These are phyloP conservation scores for Penicillium subrubescens DNA, from an alignment of 495 filamentous ascomycete genomes.

Conservation along the genomic window DNA sequence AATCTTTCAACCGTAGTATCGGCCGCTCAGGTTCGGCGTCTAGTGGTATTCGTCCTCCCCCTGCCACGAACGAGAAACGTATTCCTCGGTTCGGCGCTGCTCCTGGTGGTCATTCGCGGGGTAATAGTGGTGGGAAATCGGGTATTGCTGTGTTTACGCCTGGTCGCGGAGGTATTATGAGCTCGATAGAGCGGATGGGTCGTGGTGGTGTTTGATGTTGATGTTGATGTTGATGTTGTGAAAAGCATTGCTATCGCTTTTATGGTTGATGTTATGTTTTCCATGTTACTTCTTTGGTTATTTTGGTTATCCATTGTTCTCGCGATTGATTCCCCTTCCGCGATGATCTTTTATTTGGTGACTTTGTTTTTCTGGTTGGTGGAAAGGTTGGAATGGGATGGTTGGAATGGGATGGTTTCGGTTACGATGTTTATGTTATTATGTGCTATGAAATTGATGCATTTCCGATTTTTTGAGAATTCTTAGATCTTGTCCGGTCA, in stretches of 20 bases:
- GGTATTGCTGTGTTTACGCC: conserved; percentile 49
- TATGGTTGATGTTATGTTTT: background rate
- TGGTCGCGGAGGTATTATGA: conserved; percentile 65
- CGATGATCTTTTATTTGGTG: conserved; percentile 7
- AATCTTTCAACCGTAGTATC: conserved; percentile 30
- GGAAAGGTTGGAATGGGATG: background rate
- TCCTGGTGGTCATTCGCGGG: conserved; percentile 35
- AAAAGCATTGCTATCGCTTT: background rate
- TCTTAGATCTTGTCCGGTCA: too few species aligned
- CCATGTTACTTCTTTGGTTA: background rate
- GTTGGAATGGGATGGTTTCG: background rate
- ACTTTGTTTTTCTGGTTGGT: background rate
- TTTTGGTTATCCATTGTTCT: background rate
- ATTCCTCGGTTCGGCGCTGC: conserved; percentile 36
- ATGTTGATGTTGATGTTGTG: conserved; percentile 3
- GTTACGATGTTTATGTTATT: conserved; percentile 17
- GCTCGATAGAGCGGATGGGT: conserved; percentile 72
- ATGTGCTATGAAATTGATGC: conserved; percentile 13
- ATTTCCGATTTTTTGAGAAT: background rate
- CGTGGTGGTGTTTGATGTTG: conserved; percentile 30
- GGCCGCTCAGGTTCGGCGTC: conserved; percentile 25
- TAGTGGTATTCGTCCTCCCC: conserved; percentile 41
- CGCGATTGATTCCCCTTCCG: conserved; percentile 26
- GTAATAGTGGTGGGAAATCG: conserved; percentile 45
- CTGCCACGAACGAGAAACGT: conserved; percentile 37